A percentile compares a stretch with the other conserved stretches of the same genome.
Evolutionary conservation across 257 asterid species (phyloP).

Genomic region (Anisodus acutangulus): DNA sequence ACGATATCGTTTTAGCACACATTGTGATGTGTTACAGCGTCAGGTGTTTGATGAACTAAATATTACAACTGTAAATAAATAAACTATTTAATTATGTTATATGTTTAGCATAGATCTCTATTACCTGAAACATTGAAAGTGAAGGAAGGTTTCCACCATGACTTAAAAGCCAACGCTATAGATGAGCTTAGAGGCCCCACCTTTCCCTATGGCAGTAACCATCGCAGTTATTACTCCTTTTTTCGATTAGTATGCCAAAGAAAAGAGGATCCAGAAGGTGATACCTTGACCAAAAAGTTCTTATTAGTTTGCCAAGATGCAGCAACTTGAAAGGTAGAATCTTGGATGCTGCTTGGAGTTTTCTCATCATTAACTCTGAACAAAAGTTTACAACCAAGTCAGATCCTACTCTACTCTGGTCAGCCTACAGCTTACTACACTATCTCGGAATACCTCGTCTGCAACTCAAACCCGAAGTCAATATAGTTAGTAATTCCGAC

Average conservation of each 20-base stretch:
- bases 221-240: background rate
- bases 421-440: constrained; percentile 27
- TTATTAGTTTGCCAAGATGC: constrained; percentile 99
- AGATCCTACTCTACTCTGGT: constrained; percentile 6
- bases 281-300: constrained; percentile 78
- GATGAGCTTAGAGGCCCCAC: constrained; percentile 89
- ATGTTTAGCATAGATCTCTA: background rate
- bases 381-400: constrained; percentile 35
- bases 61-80: background rate
- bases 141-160: constrained; percentile 98
- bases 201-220: constrained; percentile 64
- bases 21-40: background rate
- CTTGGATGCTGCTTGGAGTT: constrained; percentile 55
- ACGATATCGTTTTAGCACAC: background rate
- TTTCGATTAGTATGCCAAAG: background rate
- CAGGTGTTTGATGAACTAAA: background rate
- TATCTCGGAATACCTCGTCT: constrained; percentile 58
- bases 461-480: constrained; percentile 92
- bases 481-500: constrained; percentile 95
- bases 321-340: constrained; percentile 84
- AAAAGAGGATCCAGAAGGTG: background rate
- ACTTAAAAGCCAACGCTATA: constrained; percentile 79
- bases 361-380: constrained; percentile 65
- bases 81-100: background rate
- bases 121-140: constrained; percentile 83